These are phyloP conservation scores for Populus simonii DNA, from an alignment of 345 rosid genomes.

Conservation along the genomic window DNA sequence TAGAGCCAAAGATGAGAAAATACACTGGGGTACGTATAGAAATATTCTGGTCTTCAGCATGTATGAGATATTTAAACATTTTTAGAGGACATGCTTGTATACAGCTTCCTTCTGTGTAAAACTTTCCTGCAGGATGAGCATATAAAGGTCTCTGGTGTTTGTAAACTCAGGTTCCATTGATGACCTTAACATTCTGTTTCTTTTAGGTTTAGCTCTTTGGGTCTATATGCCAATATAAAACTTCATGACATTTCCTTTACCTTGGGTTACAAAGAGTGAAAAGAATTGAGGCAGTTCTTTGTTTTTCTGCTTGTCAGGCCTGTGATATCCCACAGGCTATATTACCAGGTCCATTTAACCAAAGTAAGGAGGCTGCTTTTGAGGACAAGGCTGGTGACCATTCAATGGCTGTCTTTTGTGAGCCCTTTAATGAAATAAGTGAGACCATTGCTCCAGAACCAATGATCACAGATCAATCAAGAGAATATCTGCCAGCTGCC, in stretches of 20 bases:
- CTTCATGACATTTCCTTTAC: background rate
- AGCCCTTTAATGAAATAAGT: background rate
- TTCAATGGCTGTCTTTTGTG: slow-evolving; percentile 7
- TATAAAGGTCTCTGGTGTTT: background rate
- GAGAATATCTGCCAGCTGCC: slow-evolving; percentile 11
- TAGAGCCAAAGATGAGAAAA: background rate
- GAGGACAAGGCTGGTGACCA: slow-evolving; percentile 8
- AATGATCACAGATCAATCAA: background rate
- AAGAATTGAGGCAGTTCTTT: background rate
- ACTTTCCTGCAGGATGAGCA: background rate
- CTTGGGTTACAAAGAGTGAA: background rate
- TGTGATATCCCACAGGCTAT: slow-evolving; percentile 40
- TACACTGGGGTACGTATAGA: too few relatives aligned
- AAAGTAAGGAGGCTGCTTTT: slow-evolving; percentile 2
- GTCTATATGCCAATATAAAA: background rate
- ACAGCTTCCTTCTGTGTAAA: background rate
- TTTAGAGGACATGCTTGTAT: background rate
- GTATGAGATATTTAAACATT: too few relatives aligned
- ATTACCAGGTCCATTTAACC: slow-evolving; percentile 35
- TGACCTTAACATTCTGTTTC: background rate
- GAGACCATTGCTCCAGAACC: slow-evolving; percentile 10
- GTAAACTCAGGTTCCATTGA: background rate
- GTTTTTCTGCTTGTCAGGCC: slow-evolving; percentile 23
- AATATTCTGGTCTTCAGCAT: too few relatives aligned
- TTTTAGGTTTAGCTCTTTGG: background rate